Evolutionary conservation across 352 stramenopile species (phyloP).

Genomic region (Globisporangium ultimum): DNA sequence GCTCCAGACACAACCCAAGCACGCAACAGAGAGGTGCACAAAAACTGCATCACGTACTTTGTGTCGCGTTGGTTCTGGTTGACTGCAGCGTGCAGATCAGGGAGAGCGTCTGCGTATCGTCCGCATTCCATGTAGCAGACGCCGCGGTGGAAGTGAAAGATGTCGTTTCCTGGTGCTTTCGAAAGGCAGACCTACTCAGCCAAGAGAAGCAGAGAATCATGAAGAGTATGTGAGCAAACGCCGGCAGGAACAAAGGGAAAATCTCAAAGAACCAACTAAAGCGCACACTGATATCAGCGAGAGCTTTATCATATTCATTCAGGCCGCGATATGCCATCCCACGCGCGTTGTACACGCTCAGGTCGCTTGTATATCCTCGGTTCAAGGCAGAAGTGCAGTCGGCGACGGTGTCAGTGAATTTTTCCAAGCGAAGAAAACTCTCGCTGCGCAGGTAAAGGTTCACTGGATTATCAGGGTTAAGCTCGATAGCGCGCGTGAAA

Average conservation of each 20-base stretch:
- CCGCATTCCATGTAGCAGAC: conserved; percentile 58
- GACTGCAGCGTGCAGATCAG: conserved; percentile 47
- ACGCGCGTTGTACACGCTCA: conserved; percentile 46
- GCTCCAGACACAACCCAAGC: background rate
- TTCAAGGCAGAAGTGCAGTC: conserved; percentile 32
- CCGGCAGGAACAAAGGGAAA: background rate
- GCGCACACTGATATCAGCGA: conserved; percentile 57
- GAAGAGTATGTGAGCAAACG: background rate
- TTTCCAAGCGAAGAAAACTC: conserved; percentile 38
- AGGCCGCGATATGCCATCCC: conserved; percentile 58
- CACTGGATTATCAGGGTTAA: conserved; percentile 11
- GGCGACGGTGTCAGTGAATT: conserved; percentile 38
- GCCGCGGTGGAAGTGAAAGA: conserved; percentile 65
- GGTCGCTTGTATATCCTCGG: conserved; percentile 25
- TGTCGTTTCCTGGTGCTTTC: conserved; percentile 38
- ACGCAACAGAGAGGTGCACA: background rate
- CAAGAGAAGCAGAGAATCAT: background rate
- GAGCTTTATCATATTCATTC: conserved; percentile 46
- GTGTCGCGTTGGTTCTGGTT: conserved; percentile 30
- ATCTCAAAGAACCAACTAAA: background rate
- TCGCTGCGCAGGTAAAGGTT: conserved; percentile 45
- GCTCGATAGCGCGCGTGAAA: conserved; percentile 29
- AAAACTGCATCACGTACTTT: conserved; percentile 6
- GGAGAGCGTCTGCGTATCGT: conserved; percentile 42
- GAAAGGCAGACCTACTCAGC: conserved; percentile 33